Percentiles rank a stretch among this genome's conserved stretches.
These are phyloP conservation scores for Comarum palustre DNA, from an alignment of 306 rosid genomes.

Conservation along the genomic window DNA sequence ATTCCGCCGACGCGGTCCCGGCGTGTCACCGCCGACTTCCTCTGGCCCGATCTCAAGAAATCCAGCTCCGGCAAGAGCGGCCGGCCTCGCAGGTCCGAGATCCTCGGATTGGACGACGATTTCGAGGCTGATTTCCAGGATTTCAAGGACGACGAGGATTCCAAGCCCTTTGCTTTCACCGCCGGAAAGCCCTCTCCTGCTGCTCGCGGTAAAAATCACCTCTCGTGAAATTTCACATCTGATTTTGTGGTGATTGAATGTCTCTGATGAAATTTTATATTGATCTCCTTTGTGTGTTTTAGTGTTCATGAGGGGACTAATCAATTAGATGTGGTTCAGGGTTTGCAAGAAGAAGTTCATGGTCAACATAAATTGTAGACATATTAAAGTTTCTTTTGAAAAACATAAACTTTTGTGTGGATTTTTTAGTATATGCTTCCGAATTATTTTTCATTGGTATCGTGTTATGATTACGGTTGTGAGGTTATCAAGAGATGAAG, in stretches of 20 bases:
- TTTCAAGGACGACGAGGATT: conserved; percentile 86
- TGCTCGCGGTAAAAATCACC: conserved; percentile 44
- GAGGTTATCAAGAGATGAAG: neutral
- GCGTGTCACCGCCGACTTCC: conserved; percentile 54
- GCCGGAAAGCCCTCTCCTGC: conserved; percentile 35
- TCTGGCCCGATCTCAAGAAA: conserved; percentile 69
- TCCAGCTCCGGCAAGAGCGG: conserved; percentile 25
- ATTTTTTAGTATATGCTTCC: neutral
- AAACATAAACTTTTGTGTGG: neutral
- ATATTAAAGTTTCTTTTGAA: neutral
- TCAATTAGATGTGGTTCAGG: neutral
- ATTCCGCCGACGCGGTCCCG: conserved; percentile 48
- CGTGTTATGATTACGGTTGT: neutral
- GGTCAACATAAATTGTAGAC: neutral
- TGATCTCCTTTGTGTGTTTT: neutral
- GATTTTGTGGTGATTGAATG: neutral
- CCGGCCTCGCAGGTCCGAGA: conserved; percentile 30
- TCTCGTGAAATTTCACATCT: neutral
- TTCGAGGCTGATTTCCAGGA: conserved; percentile 83
- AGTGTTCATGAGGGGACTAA: neutral
- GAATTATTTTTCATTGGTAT: neutral
- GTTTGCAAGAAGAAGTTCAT: neutral
- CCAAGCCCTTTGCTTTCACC: conserved; percentile 44
- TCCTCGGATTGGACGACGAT: conserved; percentile 50
- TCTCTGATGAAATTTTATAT: too few relatives aligned